Evolutionary conservation across 176 grass and related monocot species (phyloP).

Genomic region (Poa annua): DNA sequence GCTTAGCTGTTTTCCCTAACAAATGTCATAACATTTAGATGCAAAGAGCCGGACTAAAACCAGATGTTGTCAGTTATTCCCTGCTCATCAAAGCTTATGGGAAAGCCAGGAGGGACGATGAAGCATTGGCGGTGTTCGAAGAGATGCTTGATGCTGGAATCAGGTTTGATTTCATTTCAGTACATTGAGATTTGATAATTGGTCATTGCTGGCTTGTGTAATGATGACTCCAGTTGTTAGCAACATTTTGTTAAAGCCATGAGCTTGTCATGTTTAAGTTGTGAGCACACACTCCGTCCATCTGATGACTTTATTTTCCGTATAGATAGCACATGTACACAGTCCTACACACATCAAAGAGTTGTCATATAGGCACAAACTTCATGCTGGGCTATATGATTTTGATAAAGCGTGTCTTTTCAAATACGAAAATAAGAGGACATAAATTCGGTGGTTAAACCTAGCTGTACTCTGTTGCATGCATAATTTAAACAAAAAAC

Average conservation of each 20-base stretch:
- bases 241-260: neutral
- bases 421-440: constrained; percentile 3
- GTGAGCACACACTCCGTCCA: neutral
- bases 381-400: neutral
- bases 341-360: constrained; percentile 20
- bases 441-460: neutral
- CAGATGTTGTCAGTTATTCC: constrained; percentile 97
- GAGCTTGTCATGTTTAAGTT: constrained; percentile 10
- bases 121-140: constrained; percentile 94
- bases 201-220: neutral
- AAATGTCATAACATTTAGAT: constrained; percentile 59
- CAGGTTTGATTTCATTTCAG: constrained; percentile 62
- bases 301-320: neutral
- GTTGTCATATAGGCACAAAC: neutral
- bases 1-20: constrained; percentile 1
- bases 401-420: neutral
- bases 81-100: constrained; percentile 96
- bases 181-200: constrained; percentile 5
- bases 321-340: constrained; percentile 15
- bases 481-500: neutral
- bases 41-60: constrained; percentile 82
- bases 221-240: constrained; percentile 17
- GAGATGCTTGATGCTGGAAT: constrained; percentile 99
- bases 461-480: constrained; percentile 5
- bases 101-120: constrained; percentile 89